Percentiles rank a stretch among this genome's conserved stretches.
These are phyloP conservation scores for Vaccinium myrtillus DNA, from an alignment of 148 eudicot genomes.

Conservation along the genomic window DNA sequence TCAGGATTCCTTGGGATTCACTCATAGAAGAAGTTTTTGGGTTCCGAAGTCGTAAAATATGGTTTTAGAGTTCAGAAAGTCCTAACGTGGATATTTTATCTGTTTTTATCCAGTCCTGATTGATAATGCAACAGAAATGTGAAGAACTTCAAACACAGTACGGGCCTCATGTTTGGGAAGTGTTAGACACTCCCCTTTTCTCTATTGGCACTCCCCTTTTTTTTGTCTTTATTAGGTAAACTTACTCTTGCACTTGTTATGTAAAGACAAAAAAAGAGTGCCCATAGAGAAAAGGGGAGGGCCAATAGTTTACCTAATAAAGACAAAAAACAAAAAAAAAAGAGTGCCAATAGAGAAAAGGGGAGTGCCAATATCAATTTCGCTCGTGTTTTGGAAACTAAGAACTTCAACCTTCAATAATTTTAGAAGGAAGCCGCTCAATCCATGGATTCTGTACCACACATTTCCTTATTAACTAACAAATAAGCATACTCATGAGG, in stretches of 20 bases:
- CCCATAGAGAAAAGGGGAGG: too few relatives aligned
- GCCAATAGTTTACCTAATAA: too few relatives aligned
- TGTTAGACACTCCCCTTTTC: too few relatives aligned
- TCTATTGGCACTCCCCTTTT: too few relatives aligned
- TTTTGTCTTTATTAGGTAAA: too few relatives aligned
- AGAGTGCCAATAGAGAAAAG: too few relatives aligned
- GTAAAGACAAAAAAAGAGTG: too few relatives aligned
- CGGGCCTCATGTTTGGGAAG: too few relatives aligned
- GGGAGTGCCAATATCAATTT: too few relatives aligned
- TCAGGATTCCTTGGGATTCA: slow-evolving; percentile 3
- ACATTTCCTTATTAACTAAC: not conserved
- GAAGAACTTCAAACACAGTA: not conserved
- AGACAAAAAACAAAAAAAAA: too few relatives aligned
- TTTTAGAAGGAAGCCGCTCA: not conserved
- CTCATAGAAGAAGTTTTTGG: not conserved
- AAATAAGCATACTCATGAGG: not conserved
- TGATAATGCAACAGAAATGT: not conserved
- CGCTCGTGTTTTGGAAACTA: not conserved
- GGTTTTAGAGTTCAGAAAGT: not conserved
- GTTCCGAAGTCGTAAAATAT: not conserved
- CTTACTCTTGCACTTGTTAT: too few relatives aligned
- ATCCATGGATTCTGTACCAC: not conserved
- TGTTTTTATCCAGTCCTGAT: not conserved
- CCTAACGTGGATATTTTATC: not conserved
- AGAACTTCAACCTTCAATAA: not conserved